phyloP scores from a whole-genome alignment of 306 rosid species.

The Cucurbita argyrosperma region DNA sequence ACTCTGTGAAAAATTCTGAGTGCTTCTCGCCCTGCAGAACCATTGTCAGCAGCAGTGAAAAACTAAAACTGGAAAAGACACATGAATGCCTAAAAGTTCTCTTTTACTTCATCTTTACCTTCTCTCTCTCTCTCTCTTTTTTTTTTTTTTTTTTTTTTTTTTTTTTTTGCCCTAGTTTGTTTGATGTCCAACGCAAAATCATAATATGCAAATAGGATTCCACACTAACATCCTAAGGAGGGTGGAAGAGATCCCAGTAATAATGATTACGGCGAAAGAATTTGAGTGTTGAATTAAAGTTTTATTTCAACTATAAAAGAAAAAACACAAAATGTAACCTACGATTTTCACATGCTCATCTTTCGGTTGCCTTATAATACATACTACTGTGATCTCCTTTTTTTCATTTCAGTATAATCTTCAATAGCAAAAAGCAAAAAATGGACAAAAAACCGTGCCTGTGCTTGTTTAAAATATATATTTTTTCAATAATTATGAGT shows the following conservation, averaged over 20 bases:
- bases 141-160: not conserved
- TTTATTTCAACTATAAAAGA: not conserved
- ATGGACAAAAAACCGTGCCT: not conserved
- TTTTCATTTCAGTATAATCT: not conserved
- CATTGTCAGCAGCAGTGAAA: constrained; percentile 9
- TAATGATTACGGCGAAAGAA: not conserved
- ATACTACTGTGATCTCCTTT: not conserved
- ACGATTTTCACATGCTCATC: not conserved
- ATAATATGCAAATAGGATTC: not conserved
- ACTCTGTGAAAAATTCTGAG: constrained; percentile 81
- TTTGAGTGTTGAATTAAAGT: not conserved
- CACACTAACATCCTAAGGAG: not conserved
- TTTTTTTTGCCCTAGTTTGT: not conserved
- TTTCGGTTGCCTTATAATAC: not conserved
- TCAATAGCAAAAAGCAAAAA: not conserved
- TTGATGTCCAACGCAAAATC: not conserved
- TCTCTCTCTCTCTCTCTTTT: too few species aligned
- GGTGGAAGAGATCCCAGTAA: not conserved
- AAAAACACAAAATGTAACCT: not conserved
- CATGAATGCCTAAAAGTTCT: not conserved
- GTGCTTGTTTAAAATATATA: not conserved
- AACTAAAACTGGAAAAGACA: not conserved
- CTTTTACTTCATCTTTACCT: not conserved
- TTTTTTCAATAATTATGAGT: not conserved
- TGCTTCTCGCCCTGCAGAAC: constrained; percentile 38